phyloP scores from a whole-genome alignment of 352 stramenopile species.

The Globisporangium irregulare region DNA sequence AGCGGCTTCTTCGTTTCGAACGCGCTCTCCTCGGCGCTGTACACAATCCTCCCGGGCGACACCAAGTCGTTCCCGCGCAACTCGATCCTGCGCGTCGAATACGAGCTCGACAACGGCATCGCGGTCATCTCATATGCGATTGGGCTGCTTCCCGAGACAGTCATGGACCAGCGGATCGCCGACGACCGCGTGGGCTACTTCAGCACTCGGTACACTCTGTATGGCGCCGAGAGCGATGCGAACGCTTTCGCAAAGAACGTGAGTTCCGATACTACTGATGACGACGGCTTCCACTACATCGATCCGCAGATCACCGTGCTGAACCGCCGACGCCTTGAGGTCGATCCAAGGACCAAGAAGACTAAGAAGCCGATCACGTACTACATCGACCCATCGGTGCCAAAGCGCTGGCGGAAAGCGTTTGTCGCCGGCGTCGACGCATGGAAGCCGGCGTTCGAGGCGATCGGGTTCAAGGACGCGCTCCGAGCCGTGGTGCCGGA shows the following conservation, averaged over 20 bases:
- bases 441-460: slow-evolving; percentile 80
- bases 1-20: slow-evolving; percentile 80
- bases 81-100: slow-evolving; percentile 70
- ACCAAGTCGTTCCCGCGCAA: slow-evolving; percentile 60
- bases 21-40: slow-evolving; percentile 39
- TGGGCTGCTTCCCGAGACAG: slow-evolving; percentile 55
- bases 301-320: slow-evolving; percentile 62
- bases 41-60: slow-evolving; percentile 21
- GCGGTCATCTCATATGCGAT: slow-evolving; percentile 70
- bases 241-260: slow-evolving; percentile 8
- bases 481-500: slow-evolving; percentile 65
- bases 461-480: slow-evolving; percentile 63
- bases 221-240: slow-evolving; percentile 37
- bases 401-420: slow-evolving; percentile 51
- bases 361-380: slow-evolving; percentile 64
- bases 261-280: slow-evolving; percentile 8
- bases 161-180: slow-evolving; percentile 48
- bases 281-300: slow-evolving; percentile 47
- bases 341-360: slow-evolving; percentile 29
- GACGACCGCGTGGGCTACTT: slow-evolving; percentile 87
- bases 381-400: slow-evolving; percentile 85
- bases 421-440: slow-evolving; percentile 65
- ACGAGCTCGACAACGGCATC: slow-evolving; percentile 55
- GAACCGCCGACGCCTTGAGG: slow-evolving; percentile 63
- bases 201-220: slow-evolving; percentile 53